Evolutionary conservation across 2,329 filamentous ascomycete genomes (phyloP).

Genomic region (Penicillium vulpinum): DNA sequence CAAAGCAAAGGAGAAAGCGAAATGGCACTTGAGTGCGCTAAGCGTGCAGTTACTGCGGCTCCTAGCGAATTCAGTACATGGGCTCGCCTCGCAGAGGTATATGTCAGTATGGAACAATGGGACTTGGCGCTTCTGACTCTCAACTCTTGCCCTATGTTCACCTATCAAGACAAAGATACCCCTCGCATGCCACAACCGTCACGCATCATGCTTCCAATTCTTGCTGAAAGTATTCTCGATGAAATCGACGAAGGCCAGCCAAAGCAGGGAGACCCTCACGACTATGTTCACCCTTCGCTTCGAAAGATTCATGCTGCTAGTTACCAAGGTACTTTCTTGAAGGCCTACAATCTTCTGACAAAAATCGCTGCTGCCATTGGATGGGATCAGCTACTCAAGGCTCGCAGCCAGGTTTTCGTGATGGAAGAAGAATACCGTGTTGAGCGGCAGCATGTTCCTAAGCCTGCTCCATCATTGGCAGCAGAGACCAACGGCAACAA

Average conservation of each 20-base stretch:
- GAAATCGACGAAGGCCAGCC: slow-evolving; percentile 90
- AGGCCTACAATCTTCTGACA: slow-evolving; percentile 90
- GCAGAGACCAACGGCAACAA: slow-evolving; percentile 40
- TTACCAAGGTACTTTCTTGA: slow-evolving; percentile 93
- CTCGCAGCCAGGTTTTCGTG: slow-evolving; percentile 94
- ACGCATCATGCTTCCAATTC: slow-evolving; percentile 80
- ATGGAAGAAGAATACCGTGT: slow-evolving; percentile 99
- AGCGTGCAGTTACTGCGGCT: slow-evolving; percentile 89
- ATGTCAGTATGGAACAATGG: slow-evolving; percentile 93
- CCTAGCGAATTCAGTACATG: slow-evolving; percentile 97
- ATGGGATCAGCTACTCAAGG: slow-evolving; percentile 94
- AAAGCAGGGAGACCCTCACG: slow-evolving; percentile 70
- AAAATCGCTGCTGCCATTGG: slow-evolving; percentile 96
- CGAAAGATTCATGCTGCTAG: slow-evolving; percentile 81
- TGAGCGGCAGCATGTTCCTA: slow-evolving; percentile 64
- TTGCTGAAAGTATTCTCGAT: slow-evolving; percentile 86
- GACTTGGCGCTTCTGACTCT: slow-evolving; percentile 91
- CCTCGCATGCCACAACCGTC: slow-evolving; percentile 91
- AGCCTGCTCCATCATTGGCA: slow-evolving; percentile 70
- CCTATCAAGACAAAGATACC: slow-evolving; percentile 96
- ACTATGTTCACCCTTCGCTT: slow-evolving; percentile 83
- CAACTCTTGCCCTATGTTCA: slow-evolving; percentile 99
- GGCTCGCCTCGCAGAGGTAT: slow-evolving; percentile 90
- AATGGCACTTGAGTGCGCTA: slow-evolving; percentile 88
- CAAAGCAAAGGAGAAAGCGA: slow-evolving; percentile 83